phyloP scores from a whole-genome alignment of 345 rosid species.

The Gossypium longicalyx region DNA sequence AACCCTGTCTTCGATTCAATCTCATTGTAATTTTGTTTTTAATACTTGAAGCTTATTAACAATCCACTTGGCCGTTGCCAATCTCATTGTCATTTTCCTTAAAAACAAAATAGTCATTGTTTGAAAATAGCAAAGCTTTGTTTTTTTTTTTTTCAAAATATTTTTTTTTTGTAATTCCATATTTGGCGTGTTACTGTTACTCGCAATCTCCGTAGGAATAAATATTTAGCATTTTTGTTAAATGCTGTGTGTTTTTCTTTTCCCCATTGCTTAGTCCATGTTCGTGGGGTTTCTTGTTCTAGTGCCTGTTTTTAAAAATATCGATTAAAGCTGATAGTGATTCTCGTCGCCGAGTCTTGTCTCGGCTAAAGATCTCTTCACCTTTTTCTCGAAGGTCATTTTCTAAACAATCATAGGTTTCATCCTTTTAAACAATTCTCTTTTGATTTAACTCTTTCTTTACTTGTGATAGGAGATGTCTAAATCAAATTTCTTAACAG shows the following conservation, averaged over 20 bases:
- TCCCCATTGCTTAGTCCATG: conserved; percentile 2
- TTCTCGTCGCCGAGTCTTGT: conserved; percentile 18
- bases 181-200: conserved; percentile 7
- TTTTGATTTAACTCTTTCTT: conserved; percentile 3
- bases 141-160: conserved; percentile 10
- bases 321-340: conserved; percentile 18
- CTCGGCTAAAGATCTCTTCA: conserved; percentile 39
- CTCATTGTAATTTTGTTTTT: conserved; percentile 10
- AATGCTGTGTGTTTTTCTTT: conserved; percentile 8
- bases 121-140: conserved; percentile 24
- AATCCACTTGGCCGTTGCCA: not conserved
- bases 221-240: conserved; percentile 16
- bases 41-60: not conserved
- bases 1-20: conserved; percentile 20
- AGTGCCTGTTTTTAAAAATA: conserved; percentile 20
- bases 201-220: not conserved
- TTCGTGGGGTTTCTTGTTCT: conserved; percentile 6
- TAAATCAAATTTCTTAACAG: conserved; percentile 12
- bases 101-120: conserved; percentile 25
- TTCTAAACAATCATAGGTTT: conserved; percentile 11
- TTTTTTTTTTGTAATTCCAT: not conserved
- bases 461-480: conserved; percentile 25
- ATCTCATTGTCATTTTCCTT: conserved; percentile 7
- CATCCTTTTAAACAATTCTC: conserved; percentile 3
- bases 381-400: conserved; percentile 34